Evolutionary conservation across 371 early-diverging fungal genomes (phyloP).

Genomic region (Rhizopus arrhizus): DNA sequence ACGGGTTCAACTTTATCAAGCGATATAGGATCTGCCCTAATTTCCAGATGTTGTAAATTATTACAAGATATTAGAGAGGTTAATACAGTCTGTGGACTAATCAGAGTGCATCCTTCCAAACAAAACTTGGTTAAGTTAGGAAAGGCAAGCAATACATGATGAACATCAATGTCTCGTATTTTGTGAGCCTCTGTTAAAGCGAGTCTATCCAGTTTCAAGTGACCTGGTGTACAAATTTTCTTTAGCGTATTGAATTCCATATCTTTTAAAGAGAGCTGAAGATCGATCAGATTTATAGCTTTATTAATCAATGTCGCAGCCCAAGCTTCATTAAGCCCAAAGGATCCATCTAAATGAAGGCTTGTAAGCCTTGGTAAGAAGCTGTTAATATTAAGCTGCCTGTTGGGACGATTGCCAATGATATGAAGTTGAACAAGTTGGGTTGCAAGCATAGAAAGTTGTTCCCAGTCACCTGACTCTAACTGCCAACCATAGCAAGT

Average conservation of each 20-base stretch:
- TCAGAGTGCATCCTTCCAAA: not conserved
- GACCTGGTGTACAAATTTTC: conserved; percentile 18
- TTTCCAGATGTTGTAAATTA: conserved; percentile 26
- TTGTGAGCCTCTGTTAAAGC: conserved; percentile 26
- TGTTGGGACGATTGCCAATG: conserved; percentile 26
- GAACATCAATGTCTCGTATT: conserved; percentile 19
- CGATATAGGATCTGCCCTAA: conserved; percentile 21
- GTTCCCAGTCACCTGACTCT: conserved; percentile 23
- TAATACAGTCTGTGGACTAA: no score
- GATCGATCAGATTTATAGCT: conserved; percentile 8
- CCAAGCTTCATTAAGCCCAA: conserved; percentile 17
- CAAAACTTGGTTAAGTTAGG: conserved; percentile 16
- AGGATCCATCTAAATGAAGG: conserved; percentile 34
- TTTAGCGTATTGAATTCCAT: conserved; percentile 14
- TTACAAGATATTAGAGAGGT: conserved; percentile 17
- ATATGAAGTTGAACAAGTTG: conserved; percentile 23
- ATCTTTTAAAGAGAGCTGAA: conserved; percentile 30
- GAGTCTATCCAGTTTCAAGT: conserved; percentile 17
- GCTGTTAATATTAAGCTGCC: conserved; percentile 17
- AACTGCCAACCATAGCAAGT: conserved; percentile 48
- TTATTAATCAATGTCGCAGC: conserved; percentile 17
- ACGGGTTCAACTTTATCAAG: not conserved
- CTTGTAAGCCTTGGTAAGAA: conserved; percentile 23
- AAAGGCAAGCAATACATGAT: conserved; percentile 18
- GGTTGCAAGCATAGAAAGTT: conserved; percentile 12